Evolutionary conservation across 2,329 filamentous ascomycete species (phyloP), one percentile per base, ranked within the genome.

Genomic region (Daldinia eschscholtzii): DNA sequence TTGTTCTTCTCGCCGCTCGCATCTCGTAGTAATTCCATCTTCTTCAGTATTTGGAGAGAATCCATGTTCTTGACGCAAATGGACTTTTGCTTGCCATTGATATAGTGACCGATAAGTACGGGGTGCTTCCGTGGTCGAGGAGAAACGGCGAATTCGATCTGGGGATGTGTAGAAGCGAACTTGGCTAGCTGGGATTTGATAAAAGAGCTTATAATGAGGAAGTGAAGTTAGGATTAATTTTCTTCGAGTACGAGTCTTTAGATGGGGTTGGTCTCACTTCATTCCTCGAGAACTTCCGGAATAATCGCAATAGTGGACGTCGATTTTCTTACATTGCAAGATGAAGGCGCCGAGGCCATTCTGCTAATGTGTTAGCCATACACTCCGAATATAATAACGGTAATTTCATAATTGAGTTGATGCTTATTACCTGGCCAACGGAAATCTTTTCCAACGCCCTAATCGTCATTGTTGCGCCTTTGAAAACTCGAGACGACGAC

Each of bases 341-440:
- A 99, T 93, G 85, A 98, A 98, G 80, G 94, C 93, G 77, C 95
- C 95, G 74, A 98, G 87, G 86, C 96, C 96, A 85, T 99, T 98
- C 94, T 98, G 39, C 61, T 37, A 57, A n/a, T 48, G 30, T 55
- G 28, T 70, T 57, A 62, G 62, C 30, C 10, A 18, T 50, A 56
- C 26, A 5, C 33, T 35, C 23, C 6, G 18, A 46, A 33, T 7
- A 37, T 13, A 10, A 50, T 23, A 50, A 6, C 0, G 6, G 42
- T 12, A 20, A 44, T n/a, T 35, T 52, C 2, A 26, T 15, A 35
- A 10, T 18, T 39, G 12, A 18, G 15, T 18, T 39, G 12, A 18
- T n/a, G 35, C 26, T 41, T 26, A n/a, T 67, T 83, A 89, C 88
- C 79, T 86, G 84, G 79, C 86, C 84, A 62, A 80, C 79, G 13